A percentile compares a stretch with the other conserved stretches of the same genome.
Conservation (phyloP, 176 grass and related monocot genomes). For the Carex pumila region DNA sequence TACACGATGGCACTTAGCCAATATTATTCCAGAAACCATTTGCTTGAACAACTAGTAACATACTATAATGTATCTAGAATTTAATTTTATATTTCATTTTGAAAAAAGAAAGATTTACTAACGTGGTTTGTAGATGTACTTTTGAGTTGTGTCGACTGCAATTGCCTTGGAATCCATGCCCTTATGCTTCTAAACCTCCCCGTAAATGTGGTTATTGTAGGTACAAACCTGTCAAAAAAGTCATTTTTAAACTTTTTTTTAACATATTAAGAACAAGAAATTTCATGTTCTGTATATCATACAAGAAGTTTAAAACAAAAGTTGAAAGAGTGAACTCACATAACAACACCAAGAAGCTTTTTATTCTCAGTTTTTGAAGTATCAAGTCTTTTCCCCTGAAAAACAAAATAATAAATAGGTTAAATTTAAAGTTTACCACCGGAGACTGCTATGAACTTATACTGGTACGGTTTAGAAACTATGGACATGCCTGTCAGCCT, state of each 20-base stretch:
- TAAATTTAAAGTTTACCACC: not conserved
- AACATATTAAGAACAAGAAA: not conserved
- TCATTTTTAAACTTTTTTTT: not conserved
- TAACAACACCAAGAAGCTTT: constrained; percentile 55
- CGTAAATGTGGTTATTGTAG: constrained; percentile 67
- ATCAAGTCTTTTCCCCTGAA: constrained; percentile 50
- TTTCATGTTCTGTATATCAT: not conserved
- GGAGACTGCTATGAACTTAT: not conserved
- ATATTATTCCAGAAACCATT: not conserved
- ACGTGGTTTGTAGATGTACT: constrained; percentile 47
- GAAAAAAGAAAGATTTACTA: not conserved
- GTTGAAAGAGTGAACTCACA: constrained; percentile 39
- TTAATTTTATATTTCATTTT: not conserved
- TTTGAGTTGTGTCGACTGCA: constrained; percentile 55
- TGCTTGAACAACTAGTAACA: not conserved
- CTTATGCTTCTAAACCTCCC: constrained; percentile 71
- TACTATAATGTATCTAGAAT: not conserved
- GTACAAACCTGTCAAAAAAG: constrained; percentile 46
- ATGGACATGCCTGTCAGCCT: not conserved
- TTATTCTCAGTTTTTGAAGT: constrained; percentile 50
- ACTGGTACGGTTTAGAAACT: not conserved
- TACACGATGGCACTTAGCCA: not conserved
- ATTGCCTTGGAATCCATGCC: constrained; percentile 67
- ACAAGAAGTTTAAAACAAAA: not conserved
- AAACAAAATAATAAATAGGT: not conserved